A percentile compares a stretch with the other conserved stretches of the same genome.
phyloP scores from a whole-genome alignment of 176 grass and related monocot genomes.

The Lolium multiflorum region DNA sequence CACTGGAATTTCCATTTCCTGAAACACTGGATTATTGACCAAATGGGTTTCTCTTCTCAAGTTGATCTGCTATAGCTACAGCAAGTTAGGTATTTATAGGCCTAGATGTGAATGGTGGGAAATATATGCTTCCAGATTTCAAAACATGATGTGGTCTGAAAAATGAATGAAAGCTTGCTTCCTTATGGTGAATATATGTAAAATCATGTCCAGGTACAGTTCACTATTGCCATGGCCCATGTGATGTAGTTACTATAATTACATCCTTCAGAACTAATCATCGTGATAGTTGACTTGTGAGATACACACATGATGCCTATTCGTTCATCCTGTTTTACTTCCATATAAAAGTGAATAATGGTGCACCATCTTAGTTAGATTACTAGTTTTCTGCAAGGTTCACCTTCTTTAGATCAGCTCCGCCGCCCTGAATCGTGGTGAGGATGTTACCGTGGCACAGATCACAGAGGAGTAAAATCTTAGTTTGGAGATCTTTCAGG shows the following conservation, averaged over 20 bases:
- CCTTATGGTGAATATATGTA: slow-evolving; percentile 26
- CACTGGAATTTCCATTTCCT: slow-evolving; percentile 67
- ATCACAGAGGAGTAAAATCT: slow-evolving; percentile 51
- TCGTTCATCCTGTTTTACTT: slow-evolving; percentile 41
- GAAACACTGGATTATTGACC: slow-evolving; percentile 14
- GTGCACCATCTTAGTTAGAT: slow-evolving; percentile 18
- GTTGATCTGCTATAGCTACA: slow-evolving; percentile 32
- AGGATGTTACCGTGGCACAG: slow-evolving; percentile 27
- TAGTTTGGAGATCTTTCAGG: slow-evolving; percentile 52
- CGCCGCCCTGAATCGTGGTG: slow-evolving; percentile 27
- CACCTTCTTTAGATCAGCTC: slow-evolving; percentile 28
- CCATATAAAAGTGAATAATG: slow-evolving; percentile 29
- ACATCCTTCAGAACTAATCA: slow-evolving; percentile 44
- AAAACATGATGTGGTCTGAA: slow-evolving; percentile 22
- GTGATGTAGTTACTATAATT: slow-evolving; percentile 48
- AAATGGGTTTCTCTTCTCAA: slow-evolving; percentile 36
- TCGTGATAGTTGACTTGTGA: slow-evolving; percentile 46
- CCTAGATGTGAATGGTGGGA: slow-evolving; percentile 34
- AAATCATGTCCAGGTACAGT: slow-evolving; percentile 53
- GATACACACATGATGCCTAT: slow-evolving; percentile 11
- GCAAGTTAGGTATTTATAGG: slow-evolving; percentile 55
- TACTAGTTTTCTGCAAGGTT: slow-evolving; percentile 10
- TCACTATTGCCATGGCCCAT: slow-evolving; percentile 29
- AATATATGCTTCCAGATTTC: slow-evolving; percentile 34
- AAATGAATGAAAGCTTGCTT: slow-evolving; percentile 44